phyloP scores from a whole-genome alignment of 2,329 filamentous ascomycete species.

The Neofusicoccum kwambonambiense region DNA sequence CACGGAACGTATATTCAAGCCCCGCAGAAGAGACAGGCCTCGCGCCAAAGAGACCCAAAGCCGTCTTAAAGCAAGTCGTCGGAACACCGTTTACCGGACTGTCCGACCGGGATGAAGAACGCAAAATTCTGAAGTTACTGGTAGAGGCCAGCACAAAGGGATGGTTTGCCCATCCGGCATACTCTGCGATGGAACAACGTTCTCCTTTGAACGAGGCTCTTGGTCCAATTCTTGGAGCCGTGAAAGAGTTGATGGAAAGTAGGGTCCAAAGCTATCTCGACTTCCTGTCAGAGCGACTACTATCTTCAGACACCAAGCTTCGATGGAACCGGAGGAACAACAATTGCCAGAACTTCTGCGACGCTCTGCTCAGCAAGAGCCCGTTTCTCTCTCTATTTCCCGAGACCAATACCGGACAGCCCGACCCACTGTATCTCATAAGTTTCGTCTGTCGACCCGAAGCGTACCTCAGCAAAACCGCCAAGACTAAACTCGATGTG shows the following conservation, averaged over 20 bases:
- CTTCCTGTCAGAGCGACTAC: too few species aligned
- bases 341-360: slow-evolving; percentile 42
- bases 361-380: slow-evolving; percentile 33
- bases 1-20: background rate
- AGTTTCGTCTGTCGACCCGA: too few species aligned
- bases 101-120: slow-evolving; percentile 26
- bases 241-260: slow-evolving; percentile 24
- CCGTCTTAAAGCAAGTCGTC: slow-evolving; percentile 43
- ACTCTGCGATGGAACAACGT: background rate
- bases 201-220: background rate
- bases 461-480: slow-evolving; percentile 25
- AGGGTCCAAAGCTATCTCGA: slow-evolving; percentile 28
- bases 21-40: background rate
- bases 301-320: slow-evolving; percentile 23
- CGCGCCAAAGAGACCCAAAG: slow-evolving; percentile 33
- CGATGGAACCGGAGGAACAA: slow-evolving; percentile 35
- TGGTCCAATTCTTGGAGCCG: slow-evolving; percentile 1
- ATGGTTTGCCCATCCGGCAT: background rate
- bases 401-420: too few species aligned
- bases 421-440: too few species aligned
- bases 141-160: slow-evolving; percentile 23
- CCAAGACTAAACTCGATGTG: slow-evolving; percentile 36
- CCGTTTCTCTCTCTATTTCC: slow-evolving; percentile 21
- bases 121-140: slow-evolving; percentile 29
- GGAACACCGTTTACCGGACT: slow-evolving; percentile 37